Conservation (phyloP, 2,329 filamentous ascomycete species). For the Pseudophaeomoniella oleicola region DNA sequence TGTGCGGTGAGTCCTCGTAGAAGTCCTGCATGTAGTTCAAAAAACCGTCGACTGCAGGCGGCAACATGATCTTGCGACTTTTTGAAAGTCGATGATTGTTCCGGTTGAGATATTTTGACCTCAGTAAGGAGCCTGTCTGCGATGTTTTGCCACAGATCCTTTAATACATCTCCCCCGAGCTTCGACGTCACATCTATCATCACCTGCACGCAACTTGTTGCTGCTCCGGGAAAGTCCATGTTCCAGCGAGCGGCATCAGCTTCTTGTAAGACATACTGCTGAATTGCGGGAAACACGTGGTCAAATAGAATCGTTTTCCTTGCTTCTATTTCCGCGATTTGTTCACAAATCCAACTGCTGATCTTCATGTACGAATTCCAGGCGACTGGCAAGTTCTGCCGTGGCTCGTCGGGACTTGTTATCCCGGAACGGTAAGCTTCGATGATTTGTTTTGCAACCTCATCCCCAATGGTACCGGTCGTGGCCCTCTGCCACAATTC, state of each 20-base stretch:
- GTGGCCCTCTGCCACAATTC: conserved; percentile 30
- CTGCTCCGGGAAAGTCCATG: conserved; percentile 26
- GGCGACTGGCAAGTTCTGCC: not conserved
- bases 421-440: conserved; percentile 58
- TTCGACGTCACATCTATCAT: conserved; percentile 16
- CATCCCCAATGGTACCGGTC: conserved; percentile 16
- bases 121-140: conserved; percentile 46
- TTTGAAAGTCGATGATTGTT: conserved; percentile 63
- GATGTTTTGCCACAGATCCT: conserved; percentile 48
- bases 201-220: conserved; percentile 21
- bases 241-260: conserved; percentile 33
- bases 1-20: conserved; percentile 14
- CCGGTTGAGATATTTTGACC: conserved; percentile 63
- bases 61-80: conserved; percentile 57
- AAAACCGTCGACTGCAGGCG: conserved; percentile 53
- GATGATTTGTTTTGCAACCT: conserved; percentile 47
- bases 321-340: conserved; percentile 32
- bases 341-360: conserved; percentile 37
- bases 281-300: conserved; percentile 36
- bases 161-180: conserved; percentile 27
- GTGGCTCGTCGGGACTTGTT: conserved; percentile 57
- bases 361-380: conserved; percentile 64
- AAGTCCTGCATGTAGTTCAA: conserved; percentile 36
- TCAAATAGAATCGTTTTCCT: conserved; percentile 28
- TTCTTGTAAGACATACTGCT: conserved; percentile 36